Base-by-base conservation (phyloP, 2,329 filamentous ascomycete genomes). In the Fusarium pseudograminearum region DNA sequence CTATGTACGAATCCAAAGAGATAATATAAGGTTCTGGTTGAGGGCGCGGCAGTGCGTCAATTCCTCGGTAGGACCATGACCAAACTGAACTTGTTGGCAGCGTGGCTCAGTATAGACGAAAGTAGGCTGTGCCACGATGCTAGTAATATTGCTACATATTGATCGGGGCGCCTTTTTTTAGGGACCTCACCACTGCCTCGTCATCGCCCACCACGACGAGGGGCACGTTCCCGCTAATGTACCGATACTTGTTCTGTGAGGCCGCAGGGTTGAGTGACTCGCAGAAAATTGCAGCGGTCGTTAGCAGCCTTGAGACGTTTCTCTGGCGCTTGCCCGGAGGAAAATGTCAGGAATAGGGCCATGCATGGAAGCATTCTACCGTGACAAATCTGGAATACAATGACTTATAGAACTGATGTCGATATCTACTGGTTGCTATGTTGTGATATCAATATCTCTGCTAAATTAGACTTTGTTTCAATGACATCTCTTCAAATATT, bases 141-240 rank as follows among this genome's bases (percentile, higher is more conserved):
- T 28, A 28, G 26, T 20, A 28, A 9, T 20, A 30, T 5, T 47
- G 28, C 58, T 22, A n/a, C n/a, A n/a, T n/a, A 20, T 14, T 41
- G 34, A 52, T 61, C 55, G 57, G 55, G 44, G 53, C 55, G 55
- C 22, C 55, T 59, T 53, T 45, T 71, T 55, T 71, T 55, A 58
- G 53, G 53, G 67, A 52, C 64, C 40, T 61, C 51, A 73, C 71
- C 73, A 75, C 75, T 79, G 79, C 79, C 79, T 81, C 79, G 79
- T 81, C 79, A 81, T 81, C 79, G 74, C 74, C 76, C 72, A 65
- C 69, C 64, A 70, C 60, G 64, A 73, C 65, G 65, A 65, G 63
- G 67, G 69, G 68, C 65, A 74, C 67, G 72, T 70, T 71, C 70
- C 70, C n/a, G 28, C 34, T 46, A 70, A 65, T 59, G 76, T 78